phyloP scores from a whole-genome alignment of 441 rosid genomes.

The Biscutella laevigata region DNA sequence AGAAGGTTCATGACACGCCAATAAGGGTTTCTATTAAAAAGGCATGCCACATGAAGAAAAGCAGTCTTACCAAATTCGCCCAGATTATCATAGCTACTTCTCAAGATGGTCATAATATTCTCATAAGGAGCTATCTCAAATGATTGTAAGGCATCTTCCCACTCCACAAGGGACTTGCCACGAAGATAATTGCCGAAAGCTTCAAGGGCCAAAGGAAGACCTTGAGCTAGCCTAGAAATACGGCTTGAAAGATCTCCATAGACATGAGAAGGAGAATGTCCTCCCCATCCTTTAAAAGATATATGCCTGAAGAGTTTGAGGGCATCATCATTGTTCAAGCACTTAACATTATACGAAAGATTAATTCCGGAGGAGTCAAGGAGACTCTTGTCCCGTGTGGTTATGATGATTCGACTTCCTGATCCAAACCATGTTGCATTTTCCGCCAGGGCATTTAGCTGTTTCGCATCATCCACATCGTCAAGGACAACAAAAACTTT shows the following conservation, averaged over 20 bases:
- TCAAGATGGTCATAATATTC: not conserved
- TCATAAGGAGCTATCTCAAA: not conserved
- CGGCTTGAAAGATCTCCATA: not conserved
- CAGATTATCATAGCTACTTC: slow-evolving; percentile 24
- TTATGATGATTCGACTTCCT: too few species aligned
- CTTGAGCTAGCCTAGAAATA: slow-evolving; percentile 1
- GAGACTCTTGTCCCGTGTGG: too few species aligned
- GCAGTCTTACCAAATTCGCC: not conserved
- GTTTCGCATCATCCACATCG: too few species aligned
- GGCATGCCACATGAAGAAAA: slow-evolving; percentile 27
- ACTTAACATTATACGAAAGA: not conserved
- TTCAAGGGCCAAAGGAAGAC: slow-evolving; percentile 26
- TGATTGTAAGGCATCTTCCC: not conserved
- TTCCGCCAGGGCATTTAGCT: too few species aligned
- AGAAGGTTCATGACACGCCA: not conserved
- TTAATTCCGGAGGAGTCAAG: slow-evolving; percentile 6
- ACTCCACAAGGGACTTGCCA: not conserved
- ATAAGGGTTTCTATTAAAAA: slow-evolving; percentile 11
- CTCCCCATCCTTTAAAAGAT: slow-evolving; percentile 19
- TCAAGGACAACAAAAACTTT: too few species aligned
- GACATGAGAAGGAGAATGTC: not conserved
- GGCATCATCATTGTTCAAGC: not conserved
- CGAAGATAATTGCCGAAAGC: slow-evolving; percentile 12
- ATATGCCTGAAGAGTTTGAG: slow-evolving; percentile 11
- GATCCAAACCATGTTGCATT: too few species aligned